A percentile compares a stretch with the other conserved stretches of the same genome.
phyloP scores from a whole-genome alignment of 208 protist species.

The Trypanosoma grayi region DNA sequence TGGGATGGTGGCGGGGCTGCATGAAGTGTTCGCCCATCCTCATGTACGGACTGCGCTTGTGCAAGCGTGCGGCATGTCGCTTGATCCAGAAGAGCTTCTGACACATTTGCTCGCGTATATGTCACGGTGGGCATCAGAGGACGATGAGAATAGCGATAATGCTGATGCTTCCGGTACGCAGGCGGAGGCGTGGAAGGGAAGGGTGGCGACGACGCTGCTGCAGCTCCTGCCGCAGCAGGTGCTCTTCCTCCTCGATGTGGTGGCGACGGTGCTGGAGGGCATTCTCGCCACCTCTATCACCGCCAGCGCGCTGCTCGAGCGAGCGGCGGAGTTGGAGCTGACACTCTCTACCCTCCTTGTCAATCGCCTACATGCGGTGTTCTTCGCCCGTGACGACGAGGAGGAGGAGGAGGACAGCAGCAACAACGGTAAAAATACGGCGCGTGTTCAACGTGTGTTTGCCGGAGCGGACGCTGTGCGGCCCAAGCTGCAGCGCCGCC shows the following conservation, averaged over 20 bases:
- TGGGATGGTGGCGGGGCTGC: slow-evolving; percentile 25
- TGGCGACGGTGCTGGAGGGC: slow-evolving; percentile 62
- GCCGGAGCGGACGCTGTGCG: neutral
- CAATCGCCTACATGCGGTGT: slow-evolving; percentile 22
- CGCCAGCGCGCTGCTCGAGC: slow-evolving; percentile 62
- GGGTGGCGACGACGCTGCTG: neutral
- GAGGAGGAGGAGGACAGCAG: slow-evolving; percentile 11
- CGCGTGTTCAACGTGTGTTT: neutral
- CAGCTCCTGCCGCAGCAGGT: slow-evolving; percentile 28
- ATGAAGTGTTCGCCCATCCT: slow-evolving; percentile 36
- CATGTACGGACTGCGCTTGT: slow-evolving; percentile 37
- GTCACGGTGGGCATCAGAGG: slow-evolving; percentile 18
- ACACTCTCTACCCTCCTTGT: slow-evolving; percentile 46
- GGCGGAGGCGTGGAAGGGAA: neutral
- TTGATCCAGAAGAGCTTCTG: slow-evolving; percentile 67
- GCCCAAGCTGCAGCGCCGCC: slow-evolving; percentile 21
- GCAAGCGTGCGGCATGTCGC: slow-evolving; percentile 38
- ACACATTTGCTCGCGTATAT: slow-evolving; percentile 36
- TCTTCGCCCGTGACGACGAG: slow-evolving; percentile 8
- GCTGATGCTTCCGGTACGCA: neutral
- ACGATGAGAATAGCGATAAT: slow-evolving; percentile 2
- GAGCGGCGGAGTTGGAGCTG: slow-evolving; percentile 75
- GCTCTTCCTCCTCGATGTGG: slow-evolving; percentile 59
- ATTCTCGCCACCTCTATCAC: slow-evolving; percentile 63
- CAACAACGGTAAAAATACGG: neutral